Base-by-base conservation (phyloP, 2,329 filamentous ascomycete species). In the Sporothrix variecibatus region DNA sequence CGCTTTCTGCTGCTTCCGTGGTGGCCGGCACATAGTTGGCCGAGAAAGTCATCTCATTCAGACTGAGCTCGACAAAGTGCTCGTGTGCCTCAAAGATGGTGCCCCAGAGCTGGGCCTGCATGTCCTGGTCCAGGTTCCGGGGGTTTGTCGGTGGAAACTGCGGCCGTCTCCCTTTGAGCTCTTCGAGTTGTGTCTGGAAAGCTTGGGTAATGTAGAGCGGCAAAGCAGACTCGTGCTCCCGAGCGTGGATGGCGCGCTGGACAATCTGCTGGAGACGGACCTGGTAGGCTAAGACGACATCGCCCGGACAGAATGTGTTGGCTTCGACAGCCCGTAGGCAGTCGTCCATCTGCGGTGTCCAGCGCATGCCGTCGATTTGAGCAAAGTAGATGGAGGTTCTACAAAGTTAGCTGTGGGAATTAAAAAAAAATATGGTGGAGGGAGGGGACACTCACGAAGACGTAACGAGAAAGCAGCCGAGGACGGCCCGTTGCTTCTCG, bases 311-410 rank as follows among this genome's bases (percentile, higher is more conserved):
- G 72, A 90, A 86, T 15, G 82, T 83, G 1, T 83, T 81, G 20
- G 83, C 80, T 7, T 82, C 81, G 0, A 91, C 80, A 0, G 83
- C 76, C 3, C 83, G 80, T 0, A 91, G 81, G 38, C 84, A 87
- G 28, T 90, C 87, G 49, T 89, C 88, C 83, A 91, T 86, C 71
- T 89, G 85, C 1, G 85, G 77, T 0, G 85, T 89, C 89, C 89
- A 92, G 3, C 82, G 83, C 71, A 91, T 81, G 2, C 84, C 78
- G 73, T 90, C 87, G 70, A 85, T 82, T 71, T 84, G 84, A n/a
- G 83, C 84, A 34, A 87, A 81, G 38, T 77, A 76, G 3, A 64
- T 56, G 65, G 65, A 73, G 31, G 60, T 43, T 5, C 58, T 62
- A 31, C 2, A 8, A 17, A 1, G 58, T 62, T 34, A 34, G 56